Base-by-base conservation (phyloP, 257 asterid species). In the Penstemon eatonii region DNA sequence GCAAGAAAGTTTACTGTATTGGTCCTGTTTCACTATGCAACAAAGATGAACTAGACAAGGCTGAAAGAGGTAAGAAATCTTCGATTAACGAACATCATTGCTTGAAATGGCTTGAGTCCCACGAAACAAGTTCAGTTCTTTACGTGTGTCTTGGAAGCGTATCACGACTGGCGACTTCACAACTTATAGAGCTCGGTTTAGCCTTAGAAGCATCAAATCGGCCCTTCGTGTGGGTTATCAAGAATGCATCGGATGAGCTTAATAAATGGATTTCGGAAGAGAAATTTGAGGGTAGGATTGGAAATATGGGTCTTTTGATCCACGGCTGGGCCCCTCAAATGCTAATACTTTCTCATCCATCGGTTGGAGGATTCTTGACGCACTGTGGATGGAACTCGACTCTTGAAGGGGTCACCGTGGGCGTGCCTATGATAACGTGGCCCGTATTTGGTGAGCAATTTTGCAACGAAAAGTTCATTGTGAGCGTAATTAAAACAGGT, bases 331-430 rank as follows among this genome's bases (percentile, higher is more conserved):
- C 89, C 0, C 89, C 89, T 0, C 92, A 86, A 49, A 75, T 86
- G 55, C 73, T 75, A 7, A 81, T 86, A 13, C 80, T 86, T 3
- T 73, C 87, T 0, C 89, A 86, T 58, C 71, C 71, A 4, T 80
- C 92, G 0, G 63, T 84, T 2, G 92, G 86, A 47, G 85, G 76
- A 7, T 86, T 86, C 72, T 3, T 86, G 7, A 86, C 93, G 3
- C 96, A 88, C 4, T 84, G 93, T 9, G 90, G 90, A 12, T 86
- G 96, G 95, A 85, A 85, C 63, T 88, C 95, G 44, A 68, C 79
- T 0, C 65, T 88, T 2, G 96, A 88, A 75, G 96, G 82, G 0
- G 67, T 84, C 9, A 52, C 79, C 3, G 72, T 78, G 0, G 89
- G 91, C 6, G 7, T 84, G 56, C 83, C 89, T 0, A 63, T 89